Base-by-base conservation (phyloP, 345 rosid species). In the Punica granatum region DNA sequence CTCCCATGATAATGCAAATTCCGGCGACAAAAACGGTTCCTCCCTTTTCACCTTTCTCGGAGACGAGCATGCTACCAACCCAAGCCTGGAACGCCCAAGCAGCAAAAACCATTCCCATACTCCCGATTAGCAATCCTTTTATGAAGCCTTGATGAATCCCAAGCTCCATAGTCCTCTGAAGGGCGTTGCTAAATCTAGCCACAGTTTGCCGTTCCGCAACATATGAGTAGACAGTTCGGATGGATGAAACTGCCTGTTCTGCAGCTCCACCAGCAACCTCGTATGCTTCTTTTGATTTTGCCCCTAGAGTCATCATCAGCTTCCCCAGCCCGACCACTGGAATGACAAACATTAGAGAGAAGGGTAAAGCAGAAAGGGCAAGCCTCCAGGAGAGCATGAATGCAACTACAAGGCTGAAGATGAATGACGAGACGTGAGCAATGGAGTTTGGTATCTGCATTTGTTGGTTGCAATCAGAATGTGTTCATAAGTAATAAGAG, bases 91-190 rank as follows among this genome's bases (percentile, higher is more conserved):
- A 80, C 49, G 83, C 81, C 92, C 89, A 84, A 28, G 70, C 67
- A 16, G 76, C 80, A 62, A 69, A 87, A 35, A 78, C 68, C 42
- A 84, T 78, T 63, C 86, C 86, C 79, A 78, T 79, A 70, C 85
- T 86, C 33, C 87, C 89, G 3, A 87, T 75, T 67, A 78, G 31
- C 69, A 84, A 62, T 41, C 92, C 92, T 71, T 87, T 87, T 16
- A 73, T 60, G 14, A 84, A 66, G 23, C 92, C 89, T 76, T 81
- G 81, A 67, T 75, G 81, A 32, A 81, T 67, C 0, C 87, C 82
- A 13, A 83, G 77, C 68, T 76, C 75, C 77, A 74, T 72, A 37
- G 75, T 76, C n/a, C 65, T 77, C 23, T 78, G 37, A 44, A 83
- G 82, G 10, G 80, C 83, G 7, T 35, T 46, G 53, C 80, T 65